Base-by-base conservation (phyloP, 2,329 filamentous ascomycete genomes). In the Penicillium sp. region DNA sequence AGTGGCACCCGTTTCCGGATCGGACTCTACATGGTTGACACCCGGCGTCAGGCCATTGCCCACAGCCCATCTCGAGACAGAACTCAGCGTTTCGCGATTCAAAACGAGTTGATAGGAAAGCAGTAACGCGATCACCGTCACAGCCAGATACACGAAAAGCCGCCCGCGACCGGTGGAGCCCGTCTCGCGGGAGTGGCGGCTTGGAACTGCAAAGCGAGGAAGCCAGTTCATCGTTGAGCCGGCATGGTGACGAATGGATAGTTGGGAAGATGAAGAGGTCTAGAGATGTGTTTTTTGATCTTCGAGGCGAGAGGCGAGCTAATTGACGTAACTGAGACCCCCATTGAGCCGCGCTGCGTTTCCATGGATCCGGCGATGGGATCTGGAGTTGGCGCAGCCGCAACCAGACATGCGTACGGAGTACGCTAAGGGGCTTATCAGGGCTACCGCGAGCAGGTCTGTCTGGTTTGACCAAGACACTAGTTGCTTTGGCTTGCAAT, bases 31-130 rank as follows among this genome's bases (percentile, higher is more conserved):
- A 22, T 50, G 27, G 9, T 33, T 7, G 31, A 22, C n/a, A 7
- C 11, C 27, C 18, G 16, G 35, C 27, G 43, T 22, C 16, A 56
- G 36, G 11, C 55, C 59, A 14, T 60, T 41, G 24, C 44, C 44
- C 0, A 19, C 5, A 16, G 44, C 54, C 55, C 59, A 53, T 16
- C 41, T 40, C 16, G 55, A 55, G 10, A 58, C 36, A 6, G 59
- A 56, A 24, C 54, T 39, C 6, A 54, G 24, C 1, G 59, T 41
- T 9, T 56, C 55, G 49, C 56, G 65, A 47, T 62, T 58, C 10
- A 68, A 55, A 18, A 67, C 57, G 16, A 68, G 51, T 33, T 67
- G 65, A 40, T 66, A 67, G 2, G 63, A 61, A 18, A 67, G 33
- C 6, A 67, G 35, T 6, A 67, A 53, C 35, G 63, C 58, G 19